Conservation (phyloP, 2,329 filamentous ascomycete genomes). For the Coleophoma crateriformis region DNA sequence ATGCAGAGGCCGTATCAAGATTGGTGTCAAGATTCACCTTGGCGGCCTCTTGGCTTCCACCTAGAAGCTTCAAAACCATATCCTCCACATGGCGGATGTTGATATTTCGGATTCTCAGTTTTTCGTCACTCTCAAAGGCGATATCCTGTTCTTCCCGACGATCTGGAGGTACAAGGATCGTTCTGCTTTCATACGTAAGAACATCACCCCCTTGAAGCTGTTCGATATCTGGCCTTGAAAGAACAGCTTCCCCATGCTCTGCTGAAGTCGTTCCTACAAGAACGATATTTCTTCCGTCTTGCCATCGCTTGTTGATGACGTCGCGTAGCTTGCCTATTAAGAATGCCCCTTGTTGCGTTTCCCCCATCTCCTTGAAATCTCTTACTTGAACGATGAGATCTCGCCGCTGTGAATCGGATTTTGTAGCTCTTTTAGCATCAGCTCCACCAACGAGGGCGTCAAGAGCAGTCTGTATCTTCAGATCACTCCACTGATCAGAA, state of each 20-base stretch:
- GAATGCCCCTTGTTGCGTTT: slow-evolving; percentile 60
- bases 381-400: slow-evolving; percentile 71
- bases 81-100: slow-evolving; percentile 61
- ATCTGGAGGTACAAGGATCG: slow-evolving; percentile 47
- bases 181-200: slow-evolving; percentile 42
- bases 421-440: slow-evolving; percentile 24
- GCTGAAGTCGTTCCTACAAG: slow-evolving; percentile 73
- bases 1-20: slow-evolving; percentile 16
- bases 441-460: slow-evolving; percentile 49
- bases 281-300: slow-evolving; percentile 64
- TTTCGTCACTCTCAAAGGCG: slow-evolving; percentile 41
- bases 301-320: slow-evolving; percentile 66
- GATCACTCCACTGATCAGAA: slow-evolving; percentile 49
- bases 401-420: neutral
- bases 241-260: slow-evolving; percentile 36
- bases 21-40: slow-evolving; percentile 19
- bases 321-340: slow-evolving; percentile 67
- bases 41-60: slow-evolving; percentile 12
- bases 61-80: slow-evolving; percentile 41
- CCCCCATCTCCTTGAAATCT: slow-evolving; percentile 74
- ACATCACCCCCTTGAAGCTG: slow-evolving; percentile 34
- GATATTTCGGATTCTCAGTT: slow-evolving; percentile 43
- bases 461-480: slow-evolving; percentile 53
- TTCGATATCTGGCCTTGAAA: slow-evolving; percentile 33
- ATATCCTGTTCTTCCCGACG: slow-evolving; percentile 30